phyloP scores from a whole-genome alignment of 306 rosid species.

The Erythrophleum fordii region DNA sequence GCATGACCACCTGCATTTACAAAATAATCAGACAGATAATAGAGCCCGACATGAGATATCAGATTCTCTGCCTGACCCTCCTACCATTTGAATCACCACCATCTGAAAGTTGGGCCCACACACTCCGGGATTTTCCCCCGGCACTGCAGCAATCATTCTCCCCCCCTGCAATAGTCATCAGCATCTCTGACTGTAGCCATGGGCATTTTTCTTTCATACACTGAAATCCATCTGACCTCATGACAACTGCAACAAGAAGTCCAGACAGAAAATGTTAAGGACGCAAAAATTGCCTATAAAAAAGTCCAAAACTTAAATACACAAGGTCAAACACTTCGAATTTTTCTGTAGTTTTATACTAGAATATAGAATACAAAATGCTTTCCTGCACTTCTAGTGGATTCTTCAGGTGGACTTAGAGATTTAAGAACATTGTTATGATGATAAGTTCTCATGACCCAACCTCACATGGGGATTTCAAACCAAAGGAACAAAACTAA shows the following conservation, averaged over 20 bases:
- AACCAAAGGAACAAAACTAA: neutral
- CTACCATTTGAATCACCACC: constrained; percentile 51
- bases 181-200: constrained; percentile 66
- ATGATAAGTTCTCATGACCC: neutral
- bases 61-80: constrained; percentile 36
- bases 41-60: constrained; percentile 3
- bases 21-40: neutral
- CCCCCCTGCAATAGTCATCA: constrained; percentile 62
- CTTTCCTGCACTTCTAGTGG: neutral
- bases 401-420: neutral
- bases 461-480: neutral
- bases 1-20: constrained; percentile 20
- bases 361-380: neutral
- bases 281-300: neutral
- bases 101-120: constrained; percentile 53
- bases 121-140: constrained; percentile 45
- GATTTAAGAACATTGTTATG: neutral
- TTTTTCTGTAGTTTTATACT: neutral
- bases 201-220: constrained; percentile 20
- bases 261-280: neutral
- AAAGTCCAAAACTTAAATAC: neutral
- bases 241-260: constrained; percentile 55
- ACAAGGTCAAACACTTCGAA: neutral
- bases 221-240: constrained; percentile 61
- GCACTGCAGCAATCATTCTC: constrained; percentile 36